Conservation (phyloP, 1,284 basidiomycete genomes). For the Cerioporus squamosus region DNA sequence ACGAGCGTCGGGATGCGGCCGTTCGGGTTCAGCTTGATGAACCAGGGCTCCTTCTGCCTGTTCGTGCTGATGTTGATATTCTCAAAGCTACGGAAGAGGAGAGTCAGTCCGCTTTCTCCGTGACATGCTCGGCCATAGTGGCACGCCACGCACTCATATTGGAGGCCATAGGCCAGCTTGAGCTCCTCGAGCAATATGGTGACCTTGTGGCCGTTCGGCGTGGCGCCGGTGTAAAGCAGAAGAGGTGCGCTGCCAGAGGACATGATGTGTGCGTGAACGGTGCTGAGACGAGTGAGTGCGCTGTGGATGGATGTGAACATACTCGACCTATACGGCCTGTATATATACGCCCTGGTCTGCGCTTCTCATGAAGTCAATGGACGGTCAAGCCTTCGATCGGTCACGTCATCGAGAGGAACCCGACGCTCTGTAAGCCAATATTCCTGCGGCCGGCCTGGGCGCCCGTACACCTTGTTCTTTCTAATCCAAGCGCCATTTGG, state of each 20-base stretch:
- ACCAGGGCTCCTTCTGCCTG: slow-evolving; percentile 59
- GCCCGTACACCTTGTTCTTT: too few species aligned
- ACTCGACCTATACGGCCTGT: neutral
- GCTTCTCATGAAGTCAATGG: neutral
- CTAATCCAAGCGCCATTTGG: too few species aligned
- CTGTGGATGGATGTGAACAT: neutral
- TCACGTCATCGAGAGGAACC: slow-evolving; percentile 8
- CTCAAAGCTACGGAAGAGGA: slow-evolving; percentile 33
- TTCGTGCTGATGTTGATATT: slow-evolving; percentile 44
- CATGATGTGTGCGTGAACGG: slow-evolving; percentile 3
- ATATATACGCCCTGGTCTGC: neutral
- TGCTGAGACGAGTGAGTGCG: neutral
- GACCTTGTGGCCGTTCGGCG: slow-evolving; percentile 70
- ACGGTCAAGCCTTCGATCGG: neutral
- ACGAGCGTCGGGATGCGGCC: slow-evolving; percentile 59
- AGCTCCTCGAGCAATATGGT: slow-evolving; percentile 38
- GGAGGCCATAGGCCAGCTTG: slow-evolving; percentile 32
- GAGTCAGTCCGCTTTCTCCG: neutral
- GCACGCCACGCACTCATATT: slow-evolving; percentile 31
- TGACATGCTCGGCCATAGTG: neutral
- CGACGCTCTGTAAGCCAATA: slow-evolving; percentile 9
- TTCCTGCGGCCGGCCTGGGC: neutral
- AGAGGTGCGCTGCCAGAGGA: slow-evolving; percentile 46
- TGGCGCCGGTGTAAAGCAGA: slow-evolving; percentile 64
- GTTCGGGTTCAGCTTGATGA: slow-evolving; percentile 64